phyloP scores from a whole-genome alignment of 352 stramenopile genomes.

The Albugo laibachii region DNA sequence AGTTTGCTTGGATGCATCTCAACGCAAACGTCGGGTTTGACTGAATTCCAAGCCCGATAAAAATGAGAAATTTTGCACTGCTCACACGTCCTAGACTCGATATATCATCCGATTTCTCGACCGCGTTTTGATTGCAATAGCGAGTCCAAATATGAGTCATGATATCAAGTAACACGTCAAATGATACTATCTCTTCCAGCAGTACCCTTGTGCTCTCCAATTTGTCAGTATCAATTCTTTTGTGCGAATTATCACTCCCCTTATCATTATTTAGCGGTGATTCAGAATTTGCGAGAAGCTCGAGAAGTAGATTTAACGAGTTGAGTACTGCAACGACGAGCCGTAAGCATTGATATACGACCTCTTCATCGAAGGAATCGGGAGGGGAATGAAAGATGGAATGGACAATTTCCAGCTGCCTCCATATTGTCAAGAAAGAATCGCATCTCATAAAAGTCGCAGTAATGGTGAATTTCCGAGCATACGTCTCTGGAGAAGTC shows the following conservation, averaged over 20 bases:
- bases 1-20: constrained; percentile 15
- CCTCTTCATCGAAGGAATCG: too few species aligned
- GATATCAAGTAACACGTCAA: constrained; percentile 13
- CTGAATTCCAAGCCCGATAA: constrained; percentile 36
- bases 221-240: constrained; percentile 36
- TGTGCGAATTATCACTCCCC: constrained; percentile 6
- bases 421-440: constrained; percentile 21
- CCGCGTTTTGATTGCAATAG: constrained; percentile 5
- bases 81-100: constrained; percentile 13
- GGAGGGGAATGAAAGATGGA: neutral
- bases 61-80: constrained; percentile 35
- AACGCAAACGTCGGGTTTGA: constrained; percentile 19
- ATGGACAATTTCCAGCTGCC: constrained; percentile 1
- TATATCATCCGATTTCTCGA: neutral
- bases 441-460: constrained; percentile 17
- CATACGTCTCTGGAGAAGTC: constrained; percentile 7
- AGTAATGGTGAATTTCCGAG: constrained; percentile 12
- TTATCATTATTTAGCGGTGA: too few species aligned
- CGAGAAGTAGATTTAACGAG: too few species aligned
- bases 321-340: too few species aligned
- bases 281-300: too few species aligned
- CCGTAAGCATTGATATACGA: too few species aligned
- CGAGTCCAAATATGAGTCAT: neutral
- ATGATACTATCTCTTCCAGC: constrained; percentile 15
- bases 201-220: constrained; percentile 23